Conservation (phyloP, 768 basidiomycete genomes). For the Kondoa subrosea region DNA sequence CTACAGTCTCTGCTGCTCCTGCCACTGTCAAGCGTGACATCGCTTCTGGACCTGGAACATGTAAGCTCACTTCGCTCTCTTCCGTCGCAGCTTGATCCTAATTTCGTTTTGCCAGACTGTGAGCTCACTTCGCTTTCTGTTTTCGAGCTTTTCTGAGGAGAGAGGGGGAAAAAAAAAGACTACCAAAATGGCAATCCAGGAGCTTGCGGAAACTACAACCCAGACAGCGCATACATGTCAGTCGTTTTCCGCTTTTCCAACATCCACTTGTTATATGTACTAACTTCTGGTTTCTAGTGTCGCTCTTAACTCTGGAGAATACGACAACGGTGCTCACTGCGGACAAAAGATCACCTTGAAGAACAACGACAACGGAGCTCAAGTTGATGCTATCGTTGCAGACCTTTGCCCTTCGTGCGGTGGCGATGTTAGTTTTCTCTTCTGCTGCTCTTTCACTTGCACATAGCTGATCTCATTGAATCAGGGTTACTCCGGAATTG, state of each 20-base stretch:
- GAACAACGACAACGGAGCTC: neutral
- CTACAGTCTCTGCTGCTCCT: neutral
- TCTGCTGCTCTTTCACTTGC: too few species aligned
- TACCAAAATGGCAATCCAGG: neutral
- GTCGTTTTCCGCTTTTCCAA: neutral
- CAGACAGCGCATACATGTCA: neutral
- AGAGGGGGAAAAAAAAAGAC: neutral
- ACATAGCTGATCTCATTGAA: too few species aligned
- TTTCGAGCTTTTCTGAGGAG: neutral
- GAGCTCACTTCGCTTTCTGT: neutral
- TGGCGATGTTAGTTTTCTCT: too few species aligned
- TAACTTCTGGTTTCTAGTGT: slow-evolving; percentile 34
- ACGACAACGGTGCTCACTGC: neutral
- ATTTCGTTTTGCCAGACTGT: too few species aligned
- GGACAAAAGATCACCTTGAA: neutral
- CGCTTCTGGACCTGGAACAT: neutral
- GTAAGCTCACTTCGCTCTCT: neutral
- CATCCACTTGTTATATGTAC: slow-evolving; percentile 41
- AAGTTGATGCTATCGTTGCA: neutral
- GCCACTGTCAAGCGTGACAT: neutral
- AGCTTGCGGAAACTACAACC: too few species aligned
- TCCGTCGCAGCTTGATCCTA: too few species aligned
- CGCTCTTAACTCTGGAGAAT: slow-evolving; percentile 37
- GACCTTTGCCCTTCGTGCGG: neutral
- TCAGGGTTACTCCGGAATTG: neutral